Base-by-base conservation (phyloP, 495 filamentous ascomycete species). In the Penicillium desertorum region DNA sequence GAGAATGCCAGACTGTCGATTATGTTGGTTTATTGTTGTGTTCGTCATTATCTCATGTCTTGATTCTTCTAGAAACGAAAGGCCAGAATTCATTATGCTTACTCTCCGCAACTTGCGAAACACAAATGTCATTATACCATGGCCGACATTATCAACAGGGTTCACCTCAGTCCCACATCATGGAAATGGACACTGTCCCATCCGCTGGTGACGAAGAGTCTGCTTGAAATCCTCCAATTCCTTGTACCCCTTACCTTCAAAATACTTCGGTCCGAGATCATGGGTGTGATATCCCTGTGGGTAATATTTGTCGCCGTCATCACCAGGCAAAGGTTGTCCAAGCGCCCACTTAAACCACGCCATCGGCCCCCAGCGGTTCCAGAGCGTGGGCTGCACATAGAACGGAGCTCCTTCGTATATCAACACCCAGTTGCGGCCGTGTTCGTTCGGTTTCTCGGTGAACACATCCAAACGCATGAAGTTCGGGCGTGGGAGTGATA, bases 311-410 rank as follows among this genome's bases (percentile, higher is more conserved):
- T 81, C 74, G 0, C 80, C 81, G 41, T 80, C 68, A 57, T 84
- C 81, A 5, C 86, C 86, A 0, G 86, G 86, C 16, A 85, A 49
- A 14, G 83, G 81, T 17, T 77, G 71, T 0, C 85, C 83, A 22
- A 79, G 59, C 1, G 75, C 29, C 71, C 85, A 75, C 19, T 71
- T 67, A 10, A 78, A 49, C 77, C 76, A 83, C 0, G 81, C 82
- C 4, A 55, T 43, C 0, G 77, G 81, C 0, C 81, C 78, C 79
- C 81, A 87, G 16, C 83, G 77, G 50, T 79, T 81, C 77, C 73
- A 81, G 9, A 88, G 55, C 0, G 80, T 85, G 1, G 84, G 77
- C 39, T 80, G 74, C 22, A 82, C 73, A 64, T 88, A 88, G 64
- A 75, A 87, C 0, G 84, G 83, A 0, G 73, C 67, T 1, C 72